These are phyloP conservation scores for Thymus mandschuricus DNA, from an alignment of 257 asterid species.

Conservation along the genomic window DNA sequence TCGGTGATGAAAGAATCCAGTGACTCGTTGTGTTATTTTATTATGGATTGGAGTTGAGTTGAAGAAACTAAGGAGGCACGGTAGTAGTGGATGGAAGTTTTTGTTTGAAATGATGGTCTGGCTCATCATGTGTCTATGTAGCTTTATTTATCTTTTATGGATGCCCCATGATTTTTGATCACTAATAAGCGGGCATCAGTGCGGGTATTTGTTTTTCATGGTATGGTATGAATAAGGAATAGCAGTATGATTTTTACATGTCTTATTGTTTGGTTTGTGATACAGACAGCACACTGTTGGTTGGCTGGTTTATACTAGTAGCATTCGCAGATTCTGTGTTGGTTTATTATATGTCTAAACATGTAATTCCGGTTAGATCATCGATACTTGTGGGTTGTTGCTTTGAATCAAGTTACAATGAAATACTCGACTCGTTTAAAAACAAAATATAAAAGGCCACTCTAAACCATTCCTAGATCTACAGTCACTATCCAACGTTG, in stretches of 20 bases:
- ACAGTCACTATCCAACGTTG: too few species aligned
- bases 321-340: too few species aligned
- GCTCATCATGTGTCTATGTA: conserved; percentile 39
- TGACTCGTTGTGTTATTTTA: conserved; percentile 18
- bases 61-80: conserved; percentile 33
- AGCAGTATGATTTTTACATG: conserved; percentile 23
- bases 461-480: too few species aligned
- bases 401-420: too few species aligned
- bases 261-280: conserved; percentile 20
- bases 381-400: too few species aligned
- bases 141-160: conserved; percentile 32
- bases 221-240: conserved; percentile 32
- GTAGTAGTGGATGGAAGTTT: conserved; percentile 28
- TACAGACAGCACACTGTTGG: background rate
- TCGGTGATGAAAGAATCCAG: conserved; percentile 46
- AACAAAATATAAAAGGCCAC: too few species aligned
- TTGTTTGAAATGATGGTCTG: conserved; percentile 37
- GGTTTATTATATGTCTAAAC: background rate
- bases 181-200: conserved; percentile 48
- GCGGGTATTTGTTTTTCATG: conserved; percentile 7
- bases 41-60: conserved; percentile 21
- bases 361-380: too few species aligned
- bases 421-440: too few species aligned
- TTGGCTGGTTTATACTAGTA: background rate
- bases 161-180: conserved; percentile 38